phyloP scores from a whole-genome alignment of 192 early-diverging fungal species.

The Diversispora epigaea region DNA sequence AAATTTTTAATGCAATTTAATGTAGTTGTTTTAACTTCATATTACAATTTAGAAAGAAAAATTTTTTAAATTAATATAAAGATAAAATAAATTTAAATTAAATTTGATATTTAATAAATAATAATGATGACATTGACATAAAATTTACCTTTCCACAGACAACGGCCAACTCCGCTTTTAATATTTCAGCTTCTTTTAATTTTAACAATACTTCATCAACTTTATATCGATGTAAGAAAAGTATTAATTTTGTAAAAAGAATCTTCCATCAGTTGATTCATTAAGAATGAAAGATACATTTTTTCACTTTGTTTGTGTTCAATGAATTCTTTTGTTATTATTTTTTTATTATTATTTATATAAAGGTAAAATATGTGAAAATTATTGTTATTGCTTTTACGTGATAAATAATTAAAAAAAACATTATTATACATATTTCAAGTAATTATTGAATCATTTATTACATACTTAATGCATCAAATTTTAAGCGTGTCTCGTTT shows the following conservation, averaged over 20 bases:
- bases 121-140: too few relatives aligned
- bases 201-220: constrained; percentile 37
- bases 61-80: too few relatives aligned
- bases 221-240: constrained; percentile 46
- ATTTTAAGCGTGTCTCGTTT: neutral
- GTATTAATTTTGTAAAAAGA: constrained; percentile 36
- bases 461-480: constrained; percentile 19
- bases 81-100: too few relatives aligned
- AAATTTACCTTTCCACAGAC: constrained; percentile 49
- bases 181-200: constrained; percentile 34
- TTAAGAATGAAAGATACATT: constrained; percentile 37
- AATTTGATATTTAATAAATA: neutral
- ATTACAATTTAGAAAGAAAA: too few relatives aligned
- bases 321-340: constrained; percentile 11
- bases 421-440: neutral
- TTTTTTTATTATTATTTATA: neutral
- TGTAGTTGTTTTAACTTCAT: too few relatives aligned
- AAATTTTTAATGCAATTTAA: too few relatives aligned
- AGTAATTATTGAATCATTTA: too few relatives aligned
- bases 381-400: neutral
- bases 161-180: constrained; percentile 50
- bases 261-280: constrained; percentile 29
- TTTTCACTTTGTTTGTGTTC: constrained; percentile 7
- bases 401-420: neutral
- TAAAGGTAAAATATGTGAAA: neutral